phyloP scores from a whole-genome alignment of 2,329 filamentous ascomycete genomes.

The Colletotrichum acutatum region DNA sequence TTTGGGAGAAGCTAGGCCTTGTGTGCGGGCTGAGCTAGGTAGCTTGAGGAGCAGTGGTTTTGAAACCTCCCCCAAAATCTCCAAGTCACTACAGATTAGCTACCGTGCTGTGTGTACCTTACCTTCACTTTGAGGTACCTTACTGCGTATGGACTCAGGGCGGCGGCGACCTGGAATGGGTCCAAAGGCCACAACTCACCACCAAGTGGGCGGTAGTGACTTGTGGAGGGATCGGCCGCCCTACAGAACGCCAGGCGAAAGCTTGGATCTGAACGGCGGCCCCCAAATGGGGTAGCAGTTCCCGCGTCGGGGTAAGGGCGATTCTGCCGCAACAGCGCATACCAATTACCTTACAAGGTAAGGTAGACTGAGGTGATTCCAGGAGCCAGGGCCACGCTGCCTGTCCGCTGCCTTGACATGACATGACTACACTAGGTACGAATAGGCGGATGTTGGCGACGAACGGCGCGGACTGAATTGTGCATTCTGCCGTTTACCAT shows the following conservation, averaged over 20 bases:
- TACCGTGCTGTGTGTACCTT: neutral
- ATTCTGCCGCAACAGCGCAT: neutral
- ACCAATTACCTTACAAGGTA: neutral
- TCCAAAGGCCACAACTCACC: too few species aligned
- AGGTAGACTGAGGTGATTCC: neutral
- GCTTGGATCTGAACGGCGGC: constrained; percentile 13
- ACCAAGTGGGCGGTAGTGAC: too few species aligned
- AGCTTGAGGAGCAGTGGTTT: constrained; percentile 2
- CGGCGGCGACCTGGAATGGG: neutral
- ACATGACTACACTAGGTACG: neutral
- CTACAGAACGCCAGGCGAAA: neutral
- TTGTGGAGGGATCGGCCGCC: constrained; percentile 2
- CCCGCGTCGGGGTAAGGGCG: neutral
- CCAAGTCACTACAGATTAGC: neutral
- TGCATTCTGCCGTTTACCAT: neutral
- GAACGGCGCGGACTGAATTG: neutral
- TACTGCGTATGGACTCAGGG: neutral
- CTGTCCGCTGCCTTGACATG: neutral
- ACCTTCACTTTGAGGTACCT: neutral
- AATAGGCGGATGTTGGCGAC: neutral
- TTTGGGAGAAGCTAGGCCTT: constrained; percentile 23
- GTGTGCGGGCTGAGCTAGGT: constrained; percentile 29
- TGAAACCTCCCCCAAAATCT: neutral
- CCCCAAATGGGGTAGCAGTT: constrained; percentile 4
- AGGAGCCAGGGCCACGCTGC: neutral